These are phyloP conservation scores for Ballota nigra DNA, from an alignment of 257 asterid genomes.

Conservation along the genomic window DNA sequence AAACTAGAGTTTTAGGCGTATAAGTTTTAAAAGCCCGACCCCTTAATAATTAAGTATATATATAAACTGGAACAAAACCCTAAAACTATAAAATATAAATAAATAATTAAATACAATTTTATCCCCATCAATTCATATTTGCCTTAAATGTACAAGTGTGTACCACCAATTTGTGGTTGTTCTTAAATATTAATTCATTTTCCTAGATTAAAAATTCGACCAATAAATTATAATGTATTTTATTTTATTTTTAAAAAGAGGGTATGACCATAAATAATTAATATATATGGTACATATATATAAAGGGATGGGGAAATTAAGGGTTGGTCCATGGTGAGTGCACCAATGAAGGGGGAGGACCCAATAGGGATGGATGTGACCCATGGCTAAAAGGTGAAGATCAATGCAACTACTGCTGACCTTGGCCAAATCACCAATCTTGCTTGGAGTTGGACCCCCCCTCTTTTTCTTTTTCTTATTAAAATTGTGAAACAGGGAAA, in stretches of 20 bases:
- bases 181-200: not conserved
- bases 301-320: constrained; percentile 17
- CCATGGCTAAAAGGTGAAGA: constrained; percentile 24
- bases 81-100: no score
- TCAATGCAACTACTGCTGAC: constrained; percentile 41
- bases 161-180: no score
- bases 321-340: constrained; percentile 25
- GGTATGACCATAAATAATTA: not conserved
- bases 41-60: no score
- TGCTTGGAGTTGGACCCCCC: no score
- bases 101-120: no score
- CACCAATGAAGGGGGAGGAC: constrained; percentile 22
- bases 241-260: not conserved
- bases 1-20: no score
- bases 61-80: no score
- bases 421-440: constrained; percentile 5
- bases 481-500: not conserved
- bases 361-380: constrained; percentile 42
- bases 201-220: not conserved
- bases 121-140: no score
- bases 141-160: no score
- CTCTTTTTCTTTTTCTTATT: not conserved
- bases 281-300: no score
- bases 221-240: not conserved
- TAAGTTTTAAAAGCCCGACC: no score